These are phyloP conservation scores for Dillenia suffruticosa DNA, from an alignment of 164 flowering plant species.

Conservation along the genomic window DNA sequence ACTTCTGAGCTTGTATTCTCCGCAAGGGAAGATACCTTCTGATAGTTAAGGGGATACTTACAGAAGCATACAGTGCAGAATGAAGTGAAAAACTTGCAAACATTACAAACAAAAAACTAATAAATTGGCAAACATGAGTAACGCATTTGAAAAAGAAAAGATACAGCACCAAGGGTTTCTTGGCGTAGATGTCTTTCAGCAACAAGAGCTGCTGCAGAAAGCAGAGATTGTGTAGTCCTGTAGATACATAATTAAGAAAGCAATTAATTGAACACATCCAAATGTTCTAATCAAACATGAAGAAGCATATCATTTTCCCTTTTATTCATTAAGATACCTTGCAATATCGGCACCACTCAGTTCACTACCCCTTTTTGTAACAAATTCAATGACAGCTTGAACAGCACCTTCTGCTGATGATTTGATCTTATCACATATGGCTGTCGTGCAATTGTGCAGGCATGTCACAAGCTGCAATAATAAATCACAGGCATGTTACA, in stretches of 20 bases:
- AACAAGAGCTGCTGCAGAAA: slow-evolving; percentile 66
- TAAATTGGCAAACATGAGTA: not conserved
- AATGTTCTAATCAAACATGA: too few relatives aligned
- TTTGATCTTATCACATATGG: slow-evolving; percentile 83
- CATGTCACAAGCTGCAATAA: slow-evolving; percentile 72
- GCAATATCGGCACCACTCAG: slow-evolving; percentile 74
- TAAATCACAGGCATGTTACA: slow-evolving; percentile 6
- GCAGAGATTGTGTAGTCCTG: slow-evolving; percentile 91
- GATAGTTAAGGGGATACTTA: slow-evolving; percentile 32
- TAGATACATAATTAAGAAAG: slow-evolving; percentile 4
- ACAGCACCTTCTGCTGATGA: slow-evolving; percentile 94
- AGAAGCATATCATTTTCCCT: too few relatives aligned
- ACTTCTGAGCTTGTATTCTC: slow-evolving; percentile 66
- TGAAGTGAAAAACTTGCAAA: not conserved
- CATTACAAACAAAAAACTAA: not conserved
- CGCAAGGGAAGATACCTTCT: slow-evolving; percentile 77
- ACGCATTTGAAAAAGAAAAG: slow-evolving; percentile 27
- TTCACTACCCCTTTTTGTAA: slow-evolving; percentile 69
- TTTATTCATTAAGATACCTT: slow-evolving; percentile 36
- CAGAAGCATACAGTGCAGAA: slow-evolving; percentile 3
- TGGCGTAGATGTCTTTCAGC: slow-evolving; percentile 82
- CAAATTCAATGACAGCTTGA: slow-evolving; percentile 86
- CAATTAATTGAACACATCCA: too few relatives aligned
- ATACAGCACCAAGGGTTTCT: slow-evolving; percentile 92
- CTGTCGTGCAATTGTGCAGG: slow-evolving; percentile 61